Base-by-base conservation (phyloP, 2,329 filamentous ascomycete species). In the Paecilomyces formosus region DNA sequence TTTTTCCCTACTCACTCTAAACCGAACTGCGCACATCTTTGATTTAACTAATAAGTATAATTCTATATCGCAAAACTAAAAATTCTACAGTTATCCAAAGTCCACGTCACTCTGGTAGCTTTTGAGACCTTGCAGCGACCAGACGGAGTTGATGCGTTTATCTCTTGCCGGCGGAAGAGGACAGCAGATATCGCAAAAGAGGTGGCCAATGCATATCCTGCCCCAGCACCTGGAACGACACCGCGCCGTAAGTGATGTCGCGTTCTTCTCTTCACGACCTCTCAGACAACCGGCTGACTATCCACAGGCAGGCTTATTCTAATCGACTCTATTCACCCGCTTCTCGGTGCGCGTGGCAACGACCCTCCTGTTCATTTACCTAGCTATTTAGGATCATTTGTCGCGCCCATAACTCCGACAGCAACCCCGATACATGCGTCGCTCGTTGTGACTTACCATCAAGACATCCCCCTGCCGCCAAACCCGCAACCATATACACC, bases 361-460 rank as follows among this genome's bases (percentile, higher is more conserved):
- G 74, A 81, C 26, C 68, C 80, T 61, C 78, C 83, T 1, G 79
- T 85, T 35, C 80, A 82, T 61, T 79, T 90, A 9, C 83, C 85
- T 13, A 77, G 80, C 58, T 92, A 90, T 70, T 85, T 94, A 55
- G 89, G 86, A 24, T 85, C 83, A 58, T 80, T 87, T 59, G 83
- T 90, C 65, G 80, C 82, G 2, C 88, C 90, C 7, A 54, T 65
- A 18, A 66, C 62, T 28, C 61, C 68, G 7, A 55, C 55, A 39
- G 60, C 66, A 5, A 54, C 68, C 4, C 73, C 72, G 54, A 62
- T 68, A 11, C 74, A 75, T 28, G 83, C 87, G 35, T 92, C 89
- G 5, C 81, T 97, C 50, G 78, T 97, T 6, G 87, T 86, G 51
- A 84, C 88, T 60, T 96, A 95, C 73, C 94, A 97, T 77, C 79